Evolutionary conservation across 164 flowering plant genomes (phyloP), one percentile per base, ranked within the genome.

Genomic region (Berberis thunbergii): DNA sequence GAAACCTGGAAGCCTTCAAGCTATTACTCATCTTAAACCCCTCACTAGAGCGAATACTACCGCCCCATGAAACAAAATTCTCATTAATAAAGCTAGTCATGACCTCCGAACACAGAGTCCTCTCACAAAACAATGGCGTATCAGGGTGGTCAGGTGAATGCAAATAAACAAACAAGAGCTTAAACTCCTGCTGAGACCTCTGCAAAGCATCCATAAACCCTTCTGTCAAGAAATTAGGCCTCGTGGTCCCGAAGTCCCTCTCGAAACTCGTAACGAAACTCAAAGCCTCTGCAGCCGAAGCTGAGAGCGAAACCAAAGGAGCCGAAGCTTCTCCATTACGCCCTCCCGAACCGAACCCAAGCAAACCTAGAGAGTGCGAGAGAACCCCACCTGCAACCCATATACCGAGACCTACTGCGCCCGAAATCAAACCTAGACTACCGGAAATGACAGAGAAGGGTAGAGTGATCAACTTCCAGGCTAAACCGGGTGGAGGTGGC

Each of bases 11-110:
- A 0, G 96, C 99, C 77, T 91, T 94, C 81, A 94, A 83, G 72
- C 96, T 89, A 60, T 91, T 91, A 73, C 99, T 94, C 99, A 94
- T 94, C 88, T 91, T 94, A 69, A 94, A 94, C 40, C 99, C 99
- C 67, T 94, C 99, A 56, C 94, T 94, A 1, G 85, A 80, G 57
- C 93, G 73, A 42, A 94, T 89, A 57, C 94, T 89, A 71, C 96
- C 99, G 8, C 97, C 99, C 99, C 99, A 94, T 0, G 84, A 65
- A 43, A 94, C 94, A 41, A 94, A 94, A 70, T 94, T 91, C 84
- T 89, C 96, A 56, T 94, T 94, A 60, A 94, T 74, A 72, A 91
- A 91, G 0, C 85, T 85, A 6, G 79, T 72, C 49, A 94, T 6
- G 0, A 67, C 69, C 53, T 87, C 88, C 3, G 85, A 73, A 70